Base-by-base conservation (phyloP, 345 rosid genomes). In the Salix viminalis region DNA sequence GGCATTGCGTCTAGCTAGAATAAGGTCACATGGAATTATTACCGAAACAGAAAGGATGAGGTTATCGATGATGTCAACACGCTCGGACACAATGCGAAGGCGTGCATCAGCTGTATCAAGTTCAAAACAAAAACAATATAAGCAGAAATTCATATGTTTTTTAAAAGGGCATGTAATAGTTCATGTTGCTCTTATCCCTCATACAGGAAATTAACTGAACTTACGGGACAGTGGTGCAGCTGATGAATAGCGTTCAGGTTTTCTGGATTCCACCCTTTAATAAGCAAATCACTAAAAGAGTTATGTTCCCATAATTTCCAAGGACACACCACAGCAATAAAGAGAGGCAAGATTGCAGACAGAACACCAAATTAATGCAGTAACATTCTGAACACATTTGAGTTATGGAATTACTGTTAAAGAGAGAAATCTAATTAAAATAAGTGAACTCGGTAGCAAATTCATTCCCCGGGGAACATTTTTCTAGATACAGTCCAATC, bases 191-290 rank as follows among this genome's bases (percentile, higher is more conserved):
- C 70, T 71, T 39, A 70, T 21, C 58, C 48, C 67, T 67, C 32
- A 4, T 60, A 73, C 74, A 34, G 37, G 32, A 75, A 73, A 37
- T 4, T 24, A 54, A 66, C 14, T 42, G 48, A 66, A 79, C 90
- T 90, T 88, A 95, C 97, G 94, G 70, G 97, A 95, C 76, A 95
- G 83, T 74, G 97, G 97, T 32, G 99, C 96, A 24, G 97, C 99
- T 52, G 99, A 91, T 36, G 99, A 95, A 78, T 95, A 95, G 39
- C 99, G 94, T 72, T 94, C 98, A 4, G 98, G 98, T 88, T 91
- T 94, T 81, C 98, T 90, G 76, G 98, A 94, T 87, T 91, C 96
- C 74, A 89, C 97, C 97, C 97, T 94, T 80, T 62, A 85, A 70
- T 73, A 67, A 81, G 65, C 78, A 67, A 50, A 74, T 14, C 7